A percentile compares a stretch with the other conserved stretches of the same genome.
These are phyloP conservation scores for Juglanconis oblonga DNA, from an alignment of 2,329 filamentous ascomycete genomes.

Conservation along the genomic window DNA sequence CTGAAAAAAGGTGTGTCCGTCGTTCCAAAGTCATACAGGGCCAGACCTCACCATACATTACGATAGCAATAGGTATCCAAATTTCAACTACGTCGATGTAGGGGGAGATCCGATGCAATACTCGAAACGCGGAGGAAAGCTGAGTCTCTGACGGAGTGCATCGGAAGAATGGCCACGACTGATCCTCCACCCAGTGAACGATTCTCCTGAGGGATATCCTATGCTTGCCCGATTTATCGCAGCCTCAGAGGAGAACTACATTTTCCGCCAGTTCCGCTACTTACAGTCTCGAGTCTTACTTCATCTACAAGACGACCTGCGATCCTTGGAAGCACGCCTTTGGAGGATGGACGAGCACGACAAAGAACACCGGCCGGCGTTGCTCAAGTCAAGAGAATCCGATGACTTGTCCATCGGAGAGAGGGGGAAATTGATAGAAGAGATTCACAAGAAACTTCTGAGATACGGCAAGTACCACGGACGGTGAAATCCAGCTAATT, in stretches of 20 bases:
- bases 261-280: constrained; percentile 2
- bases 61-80: too few species aligned
- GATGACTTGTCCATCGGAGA: neutral
- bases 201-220: neutral
- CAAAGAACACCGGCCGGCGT: neutral
- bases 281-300: neutral
- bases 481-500: neutral
- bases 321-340: neutral
- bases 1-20: too few species aligned
- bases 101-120: too few species aligned
- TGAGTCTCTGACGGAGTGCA: too few species aligned
- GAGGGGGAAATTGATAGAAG: neutral
- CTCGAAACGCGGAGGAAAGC: too few species aligned
- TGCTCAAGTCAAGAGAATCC: neutral
- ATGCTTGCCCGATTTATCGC: neutral
- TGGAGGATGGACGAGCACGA: constrained; percentile 2
- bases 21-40: too few species aligned
- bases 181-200: neutral
- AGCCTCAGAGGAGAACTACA: neutral
- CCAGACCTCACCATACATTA: too few species aligned
- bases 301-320: neutral
- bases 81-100: too few species aligned
- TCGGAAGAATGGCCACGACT: neutral
- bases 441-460: neutral
- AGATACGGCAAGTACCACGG: neutral